Conservation (phyloP, 2,329 filamentous ascomycete genomes). For the Ophioceras dolichostomum region DNA sequence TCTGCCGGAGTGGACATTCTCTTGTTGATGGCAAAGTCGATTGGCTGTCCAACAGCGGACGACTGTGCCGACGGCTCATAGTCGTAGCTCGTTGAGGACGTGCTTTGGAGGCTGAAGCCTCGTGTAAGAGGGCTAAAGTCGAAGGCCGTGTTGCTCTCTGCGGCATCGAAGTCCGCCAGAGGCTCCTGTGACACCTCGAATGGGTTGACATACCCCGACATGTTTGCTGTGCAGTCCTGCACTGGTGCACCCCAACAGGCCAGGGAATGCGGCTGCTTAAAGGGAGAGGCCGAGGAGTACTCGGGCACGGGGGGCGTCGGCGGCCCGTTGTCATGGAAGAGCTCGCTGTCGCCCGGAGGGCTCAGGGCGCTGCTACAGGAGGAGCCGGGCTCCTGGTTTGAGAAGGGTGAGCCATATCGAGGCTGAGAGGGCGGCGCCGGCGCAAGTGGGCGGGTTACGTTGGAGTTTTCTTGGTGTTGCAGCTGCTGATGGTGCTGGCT, state of each 20-base stretch:
- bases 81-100: constrained; percentile 3
- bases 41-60: no score
- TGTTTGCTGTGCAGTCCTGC: constrained; percentile 3
- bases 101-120: constrained; percentile 19
- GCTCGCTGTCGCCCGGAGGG: constrained; percentile 26
- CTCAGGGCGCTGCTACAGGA: constrained; percentile 23
- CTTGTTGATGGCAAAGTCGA: constrained; percentile 7
- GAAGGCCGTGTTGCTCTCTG: constrained; percentile 8
- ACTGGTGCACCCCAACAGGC: no score
- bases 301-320: constrained; percentile 23
- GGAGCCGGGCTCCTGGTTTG: constrained; percentile 22
- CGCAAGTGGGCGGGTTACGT: constrained; percentile 5
- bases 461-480: no score
- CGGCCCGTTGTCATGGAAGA: constrained; percentile 20
- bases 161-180: constrained; percentile 15
- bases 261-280: background rate
- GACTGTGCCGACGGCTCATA: no score
- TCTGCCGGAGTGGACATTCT: constrained; percentile 15
- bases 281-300: constrained; percentile 17
- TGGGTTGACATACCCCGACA: constrained; percentile 19
- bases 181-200: constrained; percentile 19
- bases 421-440: constrained; percentile 8
- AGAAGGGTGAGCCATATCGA: constrained; percentile 23
- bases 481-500: background rate
- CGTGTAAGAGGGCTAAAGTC: constrained; percentile 11